These are phyloP conservation scores for Cyberlindnera euphorbiiphila DNA, from an alignment of 805 yeast genomes.

Conservation along the genomic window DNA sequence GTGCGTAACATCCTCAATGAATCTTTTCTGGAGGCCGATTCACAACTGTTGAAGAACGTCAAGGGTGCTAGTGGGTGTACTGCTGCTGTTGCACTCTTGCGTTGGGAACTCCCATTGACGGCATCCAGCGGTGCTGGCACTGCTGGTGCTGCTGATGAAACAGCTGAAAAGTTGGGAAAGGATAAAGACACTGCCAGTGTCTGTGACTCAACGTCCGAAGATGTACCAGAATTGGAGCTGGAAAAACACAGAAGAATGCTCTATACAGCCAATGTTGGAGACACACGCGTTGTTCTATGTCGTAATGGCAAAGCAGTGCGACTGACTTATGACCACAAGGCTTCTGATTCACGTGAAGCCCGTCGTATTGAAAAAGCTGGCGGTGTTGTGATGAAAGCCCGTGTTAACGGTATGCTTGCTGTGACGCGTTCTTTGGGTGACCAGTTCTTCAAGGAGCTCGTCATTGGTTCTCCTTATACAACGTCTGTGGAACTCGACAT, in stretches of 20 bases:
- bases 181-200: background rate
- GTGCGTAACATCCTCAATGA: constrained; percentile 63
- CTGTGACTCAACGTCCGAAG: too few relatives aligned
- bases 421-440: constrained; percentile 94
- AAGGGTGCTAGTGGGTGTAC: constrained; percentile 87
- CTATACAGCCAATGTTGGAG: constrained; percentile 95
- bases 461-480: constrained; percentile 88
- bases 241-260: constrained; percentile 63
- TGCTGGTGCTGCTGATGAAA: too few relatives aligned
- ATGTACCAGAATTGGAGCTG: constrained; percentile 20
- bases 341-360: constrained; percentile 74
- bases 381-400: constrained; percentile 81
- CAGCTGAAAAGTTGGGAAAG: background rate
- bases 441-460: constrained; percentile 83
- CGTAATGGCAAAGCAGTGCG: constrained; percentile 74
- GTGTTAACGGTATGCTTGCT: constrained; percentile 95
- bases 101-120: constrained; percentile 84
- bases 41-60: constrained; percentile 52
- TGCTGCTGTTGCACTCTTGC: constrained; percentile 86
- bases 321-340: constrained; percentile 90
- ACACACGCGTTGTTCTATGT: constrained; percentile 76
- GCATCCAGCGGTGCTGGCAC: too few relatives aligned
- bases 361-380: constrained; percentile 74
- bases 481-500: constrained; percentile 71
- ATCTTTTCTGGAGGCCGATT: constrained; percentile 75